Base-by-base conservation (phyloP, 2,329 filamentous ascomycete species). In the Pestalotiopsis sp. region DNA sequence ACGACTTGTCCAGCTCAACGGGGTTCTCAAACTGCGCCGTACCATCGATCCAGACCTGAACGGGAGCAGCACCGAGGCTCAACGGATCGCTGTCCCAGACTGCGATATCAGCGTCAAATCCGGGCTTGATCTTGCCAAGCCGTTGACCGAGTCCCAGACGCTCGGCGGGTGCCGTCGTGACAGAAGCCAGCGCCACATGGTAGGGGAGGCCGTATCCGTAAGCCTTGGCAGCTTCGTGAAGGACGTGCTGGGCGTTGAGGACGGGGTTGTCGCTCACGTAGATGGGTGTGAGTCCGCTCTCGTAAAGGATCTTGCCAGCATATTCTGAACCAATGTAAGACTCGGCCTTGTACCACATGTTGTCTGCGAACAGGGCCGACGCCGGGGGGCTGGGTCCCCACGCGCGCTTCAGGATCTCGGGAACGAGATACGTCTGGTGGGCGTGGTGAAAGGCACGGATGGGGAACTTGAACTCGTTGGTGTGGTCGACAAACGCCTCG, bases 251-350 rank as follows among this genome's bases (percentile, higher is more conserved):
- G 1, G 90, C 90, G 72, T 92, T 92, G 66, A 92, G 78, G 0
- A 92, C 90, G 0, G 91, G 91, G 75, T 92, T 93, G 75, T 92
- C 90, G 70, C 87, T 90, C n/a, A 92, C 90, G 71, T 91, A 92
- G 25, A 91, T 86, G 1, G 89, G 85, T 0, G 89, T 91, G 39
- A 93, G 82, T 31, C 88, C 90, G 68, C 87, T 84, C 25, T 92
- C 90, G 72, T 89, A 89, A 0, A 93, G 83, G 3, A 89, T 83
- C 75, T 91, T 92, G 31, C 90, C 90, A 1, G 90, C 90, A 69
- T 87, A 87, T 75, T 92, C 88, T 12, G 89, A 91, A 0, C 86
- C 90, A 4, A 87, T 81, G 72, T 90, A 91, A 0, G 90, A 82
- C 79, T 93, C 91, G 1, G 86, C 83, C 79, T 93, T 92, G 84